Conservation (phyloP, 495 filamentous ascomycete genomes). For the Parmelia sp. region DNA sequence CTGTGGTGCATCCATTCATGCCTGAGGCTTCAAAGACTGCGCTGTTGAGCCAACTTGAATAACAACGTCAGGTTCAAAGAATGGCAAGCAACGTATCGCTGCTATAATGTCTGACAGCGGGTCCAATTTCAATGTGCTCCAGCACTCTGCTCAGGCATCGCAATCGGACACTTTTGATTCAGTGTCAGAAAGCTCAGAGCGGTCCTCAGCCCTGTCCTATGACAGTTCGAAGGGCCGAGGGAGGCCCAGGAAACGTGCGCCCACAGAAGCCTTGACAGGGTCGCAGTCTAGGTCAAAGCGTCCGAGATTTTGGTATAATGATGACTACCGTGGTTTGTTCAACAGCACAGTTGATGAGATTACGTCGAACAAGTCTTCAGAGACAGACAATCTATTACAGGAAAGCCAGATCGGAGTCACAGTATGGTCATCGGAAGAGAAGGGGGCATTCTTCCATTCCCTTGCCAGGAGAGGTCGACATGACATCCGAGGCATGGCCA, state of each 20-base stretch:
- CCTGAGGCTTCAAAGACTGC: neutral
- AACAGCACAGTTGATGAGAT: constrained; percentile 48
- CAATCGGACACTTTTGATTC: neutral
- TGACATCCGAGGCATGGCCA: constrained; percentile 53
- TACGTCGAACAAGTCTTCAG: constrained; percentile 16
- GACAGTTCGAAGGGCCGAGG: constrained; percentile 10
- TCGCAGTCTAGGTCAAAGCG: constrained; percentile 27
- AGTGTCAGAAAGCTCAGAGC: constrained; percentile 2
- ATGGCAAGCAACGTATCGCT: constrained; percentile 3
- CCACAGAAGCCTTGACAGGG: constrained; percentile 21
- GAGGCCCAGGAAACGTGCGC: constrained; percentile 25
- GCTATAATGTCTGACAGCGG: constrained; percentile 1
- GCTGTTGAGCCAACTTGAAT: neutral
- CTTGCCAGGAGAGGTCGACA: constrained; percentile 57
- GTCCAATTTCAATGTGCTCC: neutral
- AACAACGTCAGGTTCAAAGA: neutral
- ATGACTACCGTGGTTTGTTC: constrained; percentile 53
- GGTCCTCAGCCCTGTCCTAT: neutral
- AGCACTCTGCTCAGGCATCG: neutral
- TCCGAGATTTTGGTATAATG: constrained; percentile 37
- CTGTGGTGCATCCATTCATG: neutral
- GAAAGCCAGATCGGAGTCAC: constrained; percentile 59
- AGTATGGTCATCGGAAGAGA: constrained; percentile 64
- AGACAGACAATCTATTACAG: constrained; percentile 22
- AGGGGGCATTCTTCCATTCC: constrained; percentile 58